A percentile compares a stretch with the other conserved stretches of the same genome.
Evolutionary conservation across 169 alveolate species (phyloP).

Genomic region (Babesia gibsoni): DNA sequence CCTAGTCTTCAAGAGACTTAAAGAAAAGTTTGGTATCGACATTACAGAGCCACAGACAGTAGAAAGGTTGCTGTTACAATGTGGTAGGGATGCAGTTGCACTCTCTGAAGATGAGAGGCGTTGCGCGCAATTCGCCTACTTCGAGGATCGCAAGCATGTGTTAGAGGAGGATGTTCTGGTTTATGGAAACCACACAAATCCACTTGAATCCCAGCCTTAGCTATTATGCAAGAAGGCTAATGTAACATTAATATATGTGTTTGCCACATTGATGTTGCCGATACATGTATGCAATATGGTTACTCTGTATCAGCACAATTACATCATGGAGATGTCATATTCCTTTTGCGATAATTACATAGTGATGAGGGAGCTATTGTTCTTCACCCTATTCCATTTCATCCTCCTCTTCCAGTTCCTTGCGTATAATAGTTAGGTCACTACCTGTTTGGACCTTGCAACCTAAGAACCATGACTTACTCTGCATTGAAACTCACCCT

Average conservation of each 20-base stretch:
- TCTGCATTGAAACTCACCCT: conserved; percentile 2
- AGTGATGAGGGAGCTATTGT: too few species aligned
- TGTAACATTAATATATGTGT: too few species aligned
- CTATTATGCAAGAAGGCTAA: too few species aligned
- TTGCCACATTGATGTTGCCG: too few species aligned
- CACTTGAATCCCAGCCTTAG: too few species aligned
- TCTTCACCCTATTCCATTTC: conserved; percentile 10
- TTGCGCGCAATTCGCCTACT: conserved; percentile 54
- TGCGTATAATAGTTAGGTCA: conserved; percentile 25
- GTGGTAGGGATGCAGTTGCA: conserved; percentile 13
- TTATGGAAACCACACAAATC: not conserved
- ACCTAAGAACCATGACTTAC: not conserved
- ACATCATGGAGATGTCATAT: too few species aligned
- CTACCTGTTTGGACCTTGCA: conserved; percentile 36
- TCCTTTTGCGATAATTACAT: too few species aligned
- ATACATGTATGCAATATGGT: too few species aligned
- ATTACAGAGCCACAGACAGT: conserved; percentile 3
- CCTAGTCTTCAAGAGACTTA: conserved; percentile 41
- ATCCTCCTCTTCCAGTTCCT: conserved; percentile 2
- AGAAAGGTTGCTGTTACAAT: conserved; percentile 29
- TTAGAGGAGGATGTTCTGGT: not conserved
- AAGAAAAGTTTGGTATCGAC: conserved; percentile 43
- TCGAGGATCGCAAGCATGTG: conserved; percentile 30
- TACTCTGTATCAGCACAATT: too few species aligned
- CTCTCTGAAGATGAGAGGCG: conserved; percentile 33